A percentile compares a stretch with the other conserved stretches of the same genome.
Conservation (phyloP, 2,329 filamentous ascomycete species). For the Colletotrichum liaoningense region DNA sequence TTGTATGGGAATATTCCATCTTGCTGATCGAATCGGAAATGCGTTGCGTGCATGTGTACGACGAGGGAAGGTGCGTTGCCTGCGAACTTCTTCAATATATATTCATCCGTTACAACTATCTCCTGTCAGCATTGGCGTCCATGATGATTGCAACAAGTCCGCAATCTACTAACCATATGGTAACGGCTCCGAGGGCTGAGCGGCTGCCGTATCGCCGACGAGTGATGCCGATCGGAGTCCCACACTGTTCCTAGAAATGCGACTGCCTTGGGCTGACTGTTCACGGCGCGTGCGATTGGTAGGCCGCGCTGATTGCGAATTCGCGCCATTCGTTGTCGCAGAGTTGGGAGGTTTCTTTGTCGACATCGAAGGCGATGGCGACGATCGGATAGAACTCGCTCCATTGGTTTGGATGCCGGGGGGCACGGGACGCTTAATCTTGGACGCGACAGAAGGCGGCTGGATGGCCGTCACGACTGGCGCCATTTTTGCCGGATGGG, state of each 20-base stretch:
- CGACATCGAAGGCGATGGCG: constrained; percentile 68
- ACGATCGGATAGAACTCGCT: constrained; percentile 66
- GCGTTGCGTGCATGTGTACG: constrained; percentile 84
- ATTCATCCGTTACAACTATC: constrained; percentile 77
- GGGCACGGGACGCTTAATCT: constrained; percentile 76
- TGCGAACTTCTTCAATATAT: constrained; percentile 86
- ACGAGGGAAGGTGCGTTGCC: constrained; percentile 84
- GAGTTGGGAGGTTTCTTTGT: constrained; percentile 64
- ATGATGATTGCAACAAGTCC: neutral
- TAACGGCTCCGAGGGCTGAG: constrained; percentile 55
- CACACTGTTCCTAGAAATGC: constrained; percentile 63
- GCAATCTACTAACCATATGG: constrained; percentile 61
- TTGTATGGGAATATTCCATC: constrained; percentile 93
- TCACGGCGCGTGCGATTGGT: constrained; percentile 72
- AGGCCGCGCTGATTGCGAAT: constrained; percentile 55
- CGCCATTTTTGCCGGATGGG: constrained; percentile 56
- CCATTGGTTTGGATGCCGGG: constrained; percentile 76
- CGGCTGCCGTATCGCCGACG: constrained; percentile 53
- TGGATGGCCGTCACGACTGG: constrained; percentile 63
- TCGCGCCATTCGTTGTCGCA: constrained; percentile 54
- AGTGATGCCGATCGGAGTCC: constrained; percentile 62
- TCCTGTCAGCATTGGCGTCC: constrained; percentile 35
- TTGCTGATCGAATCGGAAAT: constrained; percentile 94
- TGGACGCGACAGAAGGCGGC: constrained; percentile 58
- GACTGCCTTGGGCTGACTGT: constrained; percentile 55